Base-by-base conservation (phyloP, 306 rosid species). In the Comarum palustre region DNA sequence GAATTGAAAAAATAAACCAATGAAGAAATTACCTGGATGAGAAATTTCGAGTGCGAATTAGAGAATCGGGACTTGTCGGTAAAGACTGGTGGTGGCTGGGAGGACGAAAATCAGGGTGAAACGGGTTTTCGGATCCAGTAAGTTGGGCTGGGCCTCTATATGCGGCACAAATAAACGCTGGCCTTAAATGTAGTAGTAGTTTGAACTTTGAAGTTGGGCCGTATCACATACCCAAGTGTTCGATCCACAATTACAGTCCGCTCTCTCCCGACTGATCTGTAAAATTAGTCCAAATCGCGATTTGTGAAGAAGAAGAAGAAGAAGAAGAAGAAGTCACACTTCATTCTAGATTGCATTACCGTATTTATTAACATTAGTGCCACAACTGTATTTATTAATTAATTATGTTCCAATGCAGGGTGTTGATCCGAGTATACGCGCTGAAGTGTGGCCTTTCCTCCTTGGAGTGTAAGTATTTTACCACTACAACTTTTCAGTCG, bases 391-490 rank as follows among this genome's bases (percentile, higher is more conserved):
- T 71, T 16, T 64, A 65, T 34, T 51, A 19, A 41, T 75, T 38
- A 42, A 25, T 66, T 66, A 19, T 27, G 22, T 66, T 42, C 32
- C 42, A 55, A 31, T 55, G 68, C 68, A 75, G 79, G 79, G 79
- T 66, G 67, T 75, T 75, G 73, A 75, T 55, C 79, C 73, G 1
- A 75, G 73, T 42, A 27, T 75, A 14, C 65, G 79, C 55, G 67
- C 67, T 39, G 79, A 75, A 75, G 79, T 75, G 59, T 75, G 79
- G 79, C 79, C 79, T 1, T 75, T 75, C 68, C 73, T 75, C 6
- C 79, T 75, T 75, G 79, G 79, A 75, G 68, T 75, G 79, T 75
- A 29, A 54, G 79, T 68, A 41, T 22, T 64, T 39, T 12, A 8
- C 29, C 6, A 2, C n/a, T 12, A 1, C 10, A 24, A 51, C n/a